Evolutionary conservation across 1,284 basidiomycete genomes (phyloP), one percentile per base, ranked within the genome.

Genomic region (Trichosporon ovoides): DNA sequence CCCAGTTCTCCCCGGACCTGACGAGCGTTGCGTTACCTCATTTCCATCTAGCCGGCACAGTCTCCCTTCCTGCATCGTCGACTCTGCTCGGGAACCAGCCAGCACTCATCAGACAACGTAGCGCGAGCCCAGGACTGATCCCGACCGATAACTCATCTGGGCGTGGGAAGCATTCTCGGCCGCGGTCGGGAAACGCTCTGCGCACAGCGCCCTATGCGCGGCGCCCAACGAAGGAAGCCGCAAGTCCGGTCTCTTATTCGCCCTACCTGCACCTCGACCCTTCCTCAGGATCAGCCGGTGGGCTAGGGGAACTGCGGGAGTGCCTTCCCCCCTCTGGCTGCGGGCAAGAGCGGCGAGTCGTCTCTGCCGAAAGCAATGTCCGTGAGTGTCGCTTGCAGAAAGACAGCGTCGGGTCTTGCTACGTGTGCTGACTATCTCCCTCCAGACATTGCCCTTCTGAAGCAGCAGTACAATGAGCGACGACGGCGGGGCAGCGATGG

Each of bases 171-270:
- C 43, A 31, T 28, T 16, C 43, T 28, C 43, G 43, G 2, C 43
- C 24, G 13, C 43, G 43, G n/a, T 28, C 43, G 16, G 43, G 43
- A 3, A 48, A 48, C 24, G 43, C 43, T 28, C 16, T 48, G 43
- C 43, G 43, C 43, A 48, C 43, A n/a, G 43, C 43, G 43, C 43
- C 43, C 43, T 48, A 48, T 48, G 43, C 43, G 28, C 43, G 43
- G 43, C 43, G 43, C 24, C 43, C 43, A 31, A 48, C 43, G n/a
- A 48, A 48, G 43, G 43, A 48, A 48, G 43, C 43, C 24, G 43
- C 38, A 22, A 22, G 22, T 10, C 43, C 43, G 7, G 24, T n/a
- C 13, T 31, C 24, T 7, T 31, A 48, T 19, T 31, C 43, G 43
- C 43, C 28, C 24, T n/a, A 48, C 24, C 28, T 5, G 28, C 28